Percentiles rank a stretch among this genome's conserved stretches.
phyloP scores from a whole-genome alignment of 495 filamentous ascomycete species.

The Letharia lupina region DNA sequence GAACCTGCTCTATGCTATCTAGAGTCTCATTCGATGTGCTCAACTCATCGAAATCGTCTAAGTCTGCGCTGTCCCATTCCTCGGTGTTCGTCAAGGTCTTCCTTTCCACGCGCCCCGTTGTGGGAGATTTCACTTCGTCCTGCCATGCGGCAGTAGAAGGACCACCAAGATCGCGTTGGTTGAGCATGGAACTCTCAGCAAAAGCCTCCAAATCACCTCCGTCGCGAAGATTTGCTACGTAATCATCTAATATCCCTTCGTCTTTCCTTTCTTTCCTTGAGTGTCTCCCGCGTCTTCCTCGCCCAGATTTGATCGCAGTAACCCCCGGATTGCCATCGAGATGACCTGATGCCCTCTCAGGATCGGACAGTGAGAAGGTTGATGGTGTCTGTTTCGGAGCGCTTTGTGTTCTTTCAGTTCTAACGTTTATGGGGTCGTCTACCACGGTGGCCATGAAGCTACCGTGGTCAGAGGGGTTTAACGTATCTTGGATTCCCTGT shows the following conservation, averaged over 20 bases:
- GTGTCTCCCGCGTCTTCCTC: slow-evolving; percentile 14
- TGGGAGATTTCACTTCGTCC: slow-evolving; percentile 9
- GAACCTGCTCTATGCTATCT: slow-evolving; percentile 31
- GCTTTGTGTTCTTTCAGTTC: background rate
- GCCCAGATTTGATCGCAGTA: background rate
- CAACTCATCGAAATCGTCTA: slow-evolving; percentile 39
- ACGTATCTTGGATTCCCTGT: background rate
- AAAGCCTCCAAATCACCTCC: slow-evolving; percentile 8
- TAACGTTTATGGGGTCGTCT: slow-evolving; percentile 1
- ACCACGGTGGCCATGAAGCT: background rate
- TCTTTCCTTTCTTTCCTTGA: slow-evolving; percentile 31
- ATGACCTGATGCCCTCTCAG: background rate
- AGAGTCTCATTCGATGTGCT: slow-evolving; percentile 37
- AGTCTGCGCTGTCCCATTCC: slow-evolving; percentile 35
- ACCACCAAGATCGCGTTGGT: slow-evolving; percentile 14
- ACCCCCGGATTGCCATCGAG: background rate
- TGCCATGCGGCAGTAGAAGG: slow-evolving; percentile 20
- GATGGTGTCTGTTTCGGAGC: background rate
- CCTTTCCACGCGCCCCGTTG: background rate
- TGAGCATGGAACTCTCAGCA: background rate
- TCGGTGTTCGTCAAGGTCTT: background rate
- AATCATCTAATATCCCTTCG: slow-evolving; percentile 58
- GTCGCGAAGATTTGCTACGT: slow-evolving; percentile 60
- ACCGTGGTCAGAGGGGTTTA: background rate
- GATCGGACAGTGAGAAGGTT: background rate